phyloP scores from a whole-genome alignment of 2,329 filamentous ascomycete species.

The Aspergillus unguis region DNA sequence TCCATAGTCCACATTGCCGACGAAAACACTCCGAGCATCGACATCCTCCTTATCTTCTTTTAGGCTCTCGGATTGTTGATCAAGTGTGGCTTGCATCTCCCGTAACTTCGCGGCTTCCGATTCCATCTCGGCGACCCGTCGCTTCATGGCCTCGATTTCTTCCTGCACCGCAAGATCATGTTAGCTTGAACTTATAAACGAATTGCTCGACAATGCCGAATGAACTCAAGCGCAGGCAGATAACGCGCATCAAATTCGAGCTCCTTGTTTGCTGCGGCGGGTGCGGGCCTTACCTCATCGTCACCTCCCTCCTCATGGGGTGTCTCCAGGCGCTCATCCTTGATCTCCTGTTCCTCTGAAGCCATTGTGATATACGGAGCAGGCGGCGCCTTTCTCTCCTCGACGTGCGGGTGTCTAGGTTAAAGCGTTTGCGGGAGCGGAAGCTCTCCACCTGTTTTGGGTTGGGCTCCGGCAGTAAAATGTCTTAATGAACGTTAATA shows the following conservation, averaged over 20 bases:
- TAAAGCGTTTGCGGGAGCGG: constrained; percentile 17
- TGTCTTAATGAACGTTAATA: constrained; percentile 13
- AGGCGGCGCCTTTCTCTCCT: neutral
- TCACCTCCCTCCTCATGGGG: constrained; percentile 41
- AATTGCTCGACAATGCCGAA: neutral
- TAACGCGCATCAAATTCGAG: neutral
- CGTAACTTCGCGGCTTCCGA: constrained; percentile 81
- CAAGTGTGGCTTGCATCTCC: constrained; percentile 81
- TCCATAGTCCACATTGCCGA: constrained; percentile 97
- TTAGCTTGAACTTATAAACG: constrained; percentile 2
- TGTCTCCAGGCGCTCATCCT: constrained; percentile 36
- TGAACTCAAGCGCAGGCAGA: neutral
- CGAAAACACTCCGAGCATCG: constrained; percentile 92
- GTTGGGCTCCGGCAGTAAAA: constrained; percentile 16
- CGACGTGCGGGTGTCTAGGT: constrained; percentile 3
- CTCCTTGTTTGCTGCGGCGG: neutral
- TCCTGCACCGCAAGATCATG: constrained; percentile 47
- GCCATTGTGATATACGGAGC: constrained; percentile 26
- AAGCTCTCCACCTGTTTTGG: constrained; percentile 15
- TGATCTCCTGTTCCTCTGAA: constrained; percentile 36
- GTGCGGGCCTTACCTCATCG: constrained; percentile 40
- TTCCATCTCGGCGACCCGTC: constrained; percentile 83
- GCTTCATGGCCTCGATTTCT: constrained; percentile 86
- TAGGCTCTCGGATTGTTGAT: constrained; percentile 77
- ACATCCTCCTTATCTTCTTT: constrained; percentile 94